phyloP scores from a whole-genome alignment of 2,329 filamentous ascomycete genomes.

The Blastomyces parvus region DNA sequence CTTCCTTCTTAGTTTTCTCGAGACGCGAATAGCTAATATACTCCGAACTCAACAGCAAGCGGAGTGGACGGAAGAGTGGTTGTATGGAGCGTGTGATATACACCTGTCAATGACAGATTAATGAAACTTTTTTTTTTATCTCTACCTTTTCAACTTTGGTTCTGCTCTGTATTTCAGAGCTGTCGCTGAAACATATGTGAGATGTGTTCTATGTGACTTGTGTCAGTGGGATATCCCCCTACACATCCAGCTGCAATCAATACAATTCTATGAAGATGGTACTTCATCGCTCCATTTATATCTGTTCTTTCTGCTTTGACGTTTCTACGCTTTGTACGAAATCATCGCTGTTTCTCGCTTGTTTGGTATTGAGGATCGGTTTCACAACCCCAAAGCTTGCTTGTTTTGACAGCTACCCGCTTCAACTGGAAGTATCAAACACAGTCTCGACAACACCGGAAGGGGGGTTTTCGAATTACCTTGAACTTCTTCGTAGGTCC shows the following conservation, averaged over 20 bases:
- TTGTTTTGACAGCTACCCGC: not conserved
- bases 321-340: not conserved
- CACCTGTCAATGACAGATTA: not conserved
- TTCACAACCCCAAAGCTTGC: not conserved
- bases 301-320: not conserved
- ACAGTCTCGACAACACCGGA: not conserved
- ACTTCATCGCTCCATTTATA: not conserved
- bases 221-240: not conserved
- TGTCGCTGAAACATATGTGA: not conserved
- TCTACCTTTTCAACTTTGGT: not conserved
- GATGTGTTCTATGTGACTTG: too few species aligned
- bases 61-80: slow-evolving; percentile 76
- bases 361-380: not conserved
- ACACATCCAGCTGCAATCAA: not conserved
- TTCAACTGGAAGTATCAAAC: not conserved
- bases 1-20: not conserved
- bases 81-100: slow-evolving; percentile 57
- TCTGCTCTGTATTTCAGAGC: not conserved
- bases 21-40: slow-evolving; percentile 7
- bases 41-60: slow-evolving; percentile 48
- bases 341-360: not conserved
- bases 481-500: not conserved
- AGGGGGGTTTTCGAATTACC: not conserved
- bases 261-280: not conserved
- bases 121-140: not conserved